Percentiles rank a stretch among this genome's conserved stretches.
These are phyloP conservation scores for Moesziomyces globuligerus DNA, from an alignment of 1,284 basidiomycete species.

Conservation along the genomic window DNA sequence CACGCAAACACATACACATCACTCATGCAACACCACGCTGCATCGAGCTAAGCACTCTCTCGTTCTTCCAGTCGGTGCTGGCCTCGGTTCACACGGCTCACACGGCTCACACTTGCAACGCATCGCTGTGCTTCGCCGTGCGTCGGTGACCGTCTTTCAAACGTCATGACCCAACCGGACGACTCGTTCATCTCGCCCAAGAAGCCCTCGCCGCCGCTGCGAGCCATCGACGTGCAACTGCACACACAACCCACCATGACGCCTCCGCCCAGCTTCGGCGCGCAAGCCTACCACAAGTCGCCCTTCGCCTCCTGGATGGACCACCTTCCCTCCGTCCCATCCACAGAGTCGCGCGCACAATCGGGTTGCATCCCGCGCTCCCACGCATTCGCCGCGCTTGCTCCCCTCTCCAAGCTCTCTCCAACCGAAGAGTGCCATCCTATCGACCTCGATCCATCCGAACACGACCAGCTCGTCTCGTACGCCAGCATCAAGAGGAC, in stretches of 20 bases:
- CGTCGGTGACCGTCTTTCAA: constrained; percentile 12
- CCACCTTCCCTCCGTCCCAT: constrained; percentile 22
- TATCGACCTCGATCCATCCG: constrained; percentile 23
- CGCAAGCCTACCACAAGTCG: constrained; percentile 39
- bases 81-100: no score
- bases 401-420: constrained; percentile 35
- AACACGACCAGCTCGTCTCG: constrained; percentile 5
- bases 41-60: no score
- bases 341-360: constrained; percentile 27
- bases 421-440: constrained; percentile 26
- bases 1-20: no score
- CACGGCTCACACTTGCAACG: no score
- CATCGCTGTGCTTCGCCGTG: constrained; percentile 2
- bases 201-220: constrained; percentile 18
- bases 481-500: constrained; percentile 36
- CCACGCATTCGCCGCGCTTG: constrained; percentile 43
- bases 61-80: no score
- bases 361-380: constrained; percentile 41
- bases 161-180: constrained; percentile 24
- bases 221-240: constrained; percentile 19
- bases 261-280: constrained; percentile 50
- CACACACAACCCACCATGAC: constrained; percentile 49
- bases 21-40: no score
- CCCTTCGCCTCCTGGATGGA: constrained; percentile 38
- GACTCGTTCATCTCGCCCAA: constrained; percentile 28